These are phyloP conservation scores for Dendrobium nobile DNA, from an alignment of 106 monocot genomes.

Conservation along the genomic window DNA sequence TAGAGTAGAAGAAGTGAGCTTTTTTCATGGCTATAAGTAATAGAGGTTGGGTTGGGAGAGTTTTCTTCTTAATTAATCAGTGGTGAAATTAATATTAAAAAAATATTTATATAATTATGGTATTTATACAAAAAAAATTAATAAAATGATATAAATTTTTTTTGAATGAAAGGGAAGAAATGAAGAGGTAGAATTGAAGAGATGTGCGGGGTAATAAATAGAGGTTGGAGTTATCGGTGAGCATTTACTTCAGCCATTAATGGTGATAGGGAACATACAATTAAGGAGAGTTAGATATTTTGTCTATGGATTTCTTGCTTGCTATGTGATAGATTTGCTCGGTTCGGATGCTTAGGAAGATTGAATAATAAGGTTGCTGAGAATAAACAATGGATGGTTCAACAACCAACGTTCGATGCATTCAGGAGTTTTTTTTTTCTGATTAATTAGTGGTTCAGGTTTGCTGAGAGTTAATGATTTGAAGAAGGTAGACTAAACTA, in stretches of 20 bases:
- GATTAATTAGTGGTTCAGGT: no score
- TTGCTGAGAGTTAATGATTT: no score
- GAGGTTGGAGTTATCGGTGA: neutral
- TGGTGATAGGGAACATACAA: neutral
- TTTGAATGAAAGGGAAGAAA: neutral
- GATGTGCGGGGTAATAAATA: neutral
- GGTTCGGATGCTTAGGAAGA: neutral
- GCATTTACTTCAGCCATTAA: neutral
- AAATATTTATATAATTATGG: no score
- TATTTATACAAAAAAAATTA: no score
- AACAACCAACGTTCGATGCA: no score
- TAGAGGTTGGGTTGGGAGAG: neutral
- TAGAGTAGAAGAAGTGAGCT: neutral
- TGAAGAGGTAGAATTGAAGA: neutral
- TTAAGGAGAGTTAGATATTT: neutral
- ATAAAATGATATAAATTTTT: no score
- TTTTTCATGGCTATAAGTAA: neutral
- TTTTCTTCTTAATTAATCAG: neutral
- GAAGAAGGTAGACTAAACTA: no score
- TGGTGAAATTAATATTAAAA: no score
- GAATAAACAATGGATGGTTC: no score
- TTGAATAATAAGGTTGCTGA: neutral
- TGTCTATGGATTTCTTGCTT: neutral
- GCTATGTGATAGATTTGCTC: neutral
- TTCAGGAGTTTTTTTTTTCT: no score